These are phyloP conservation scores for Penicillium cosmopolitanum DNA, from an alignment of 495 filamentous ascomycete species.

Conservation along the genomic window DNA sequence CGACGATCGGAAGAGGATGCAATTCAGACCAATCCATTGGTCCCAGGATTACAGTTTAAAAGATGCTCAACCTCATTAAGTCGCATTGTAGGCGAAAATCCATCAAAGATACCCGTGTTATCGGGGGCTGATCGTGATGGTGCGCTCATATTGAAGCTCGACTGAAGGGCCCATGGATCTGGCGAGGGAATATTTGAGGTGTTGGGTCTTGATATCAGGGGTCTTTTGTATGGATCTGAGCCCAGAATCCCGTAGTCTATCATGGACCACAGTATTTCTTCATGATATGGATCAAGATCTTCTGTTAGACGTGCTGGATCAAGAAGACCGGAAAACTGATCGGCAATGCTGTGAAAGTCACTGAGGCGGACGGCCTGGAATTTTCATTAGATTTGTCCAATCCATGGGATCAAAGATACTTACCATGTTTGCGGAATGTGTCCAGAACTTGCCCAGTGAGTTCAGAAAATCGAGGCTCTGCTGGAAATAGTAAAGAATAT, in stretches of 20 bases:
- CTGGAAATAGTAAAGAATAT: constrained; percentile 20
- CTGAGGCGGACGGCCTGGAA: constrained; percentile 23
- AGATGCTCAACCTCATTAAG: constrained; percentile 27
- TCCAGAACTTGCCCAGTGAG: constrained; percentile 24
- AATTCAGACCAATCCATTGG: constrained; percentile 9
- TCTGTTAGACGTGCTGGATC: constrained; percentile 22
- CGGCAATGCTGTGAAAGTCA: constrained; percentile 27
- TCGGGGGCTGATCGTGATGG: constrained; percentile 4
- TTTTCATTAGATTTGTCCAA: not conserved
- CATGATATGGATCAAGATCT: constrained; percentile 20
- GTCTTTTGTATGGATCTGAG: constrained; percentile 14
- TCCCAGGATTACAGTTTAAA: constrained; percentile 20
- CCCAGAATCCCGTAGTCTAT: constrained; percentile 30
- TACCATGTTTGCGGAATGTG: constrained; percentile 32
- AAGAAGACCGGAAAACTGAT: constrained; percentile 20
- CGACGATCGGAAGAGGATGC: not conserved
- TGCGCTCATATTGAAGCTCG: constrained; percentile 8
- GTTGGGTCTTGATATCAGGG: constrained; percentile 5
- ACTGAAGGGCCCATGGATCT: constrained; percentile 14
- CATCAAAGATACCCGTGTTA: constrained; percentile 14
- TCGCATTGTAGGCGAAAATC: constrained; percentile 19
- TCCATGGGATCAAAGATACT: not conserved
- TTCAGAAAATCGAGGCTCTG: constrained; percentile 21
- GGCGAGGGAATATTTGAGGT: constrained; percentile 19
- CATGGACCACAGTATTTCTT: constrained; percentile 29